phyloP scores from a whole-genome alignment of 345 rosid genomes.

The Mangifera indica region DNA sequence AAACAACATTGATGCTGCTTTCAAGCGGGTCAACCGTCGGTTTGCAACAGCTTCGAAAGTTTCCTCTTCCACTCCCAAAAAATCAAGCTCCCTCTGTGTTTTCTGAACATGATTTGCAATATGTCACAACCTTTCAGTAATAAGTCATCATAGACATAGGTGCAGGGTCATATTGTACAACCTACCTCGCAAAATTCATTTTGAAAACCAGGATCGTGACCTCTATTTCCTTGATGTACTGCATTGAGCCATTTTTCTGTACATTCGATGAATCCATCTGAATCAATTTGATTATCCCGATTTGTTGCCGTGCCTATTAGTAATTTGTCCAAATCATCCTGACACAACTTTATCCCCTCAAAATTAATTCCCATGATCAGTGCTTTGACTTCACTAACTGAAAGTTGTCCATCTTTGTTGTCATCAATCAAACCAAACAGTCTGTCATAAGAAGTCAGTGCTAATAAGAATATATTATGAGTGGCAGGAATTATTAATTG shows the following conservation, averaged over 20 bases:
- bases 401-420: constrained; percentile 43
- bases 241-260: constrained; percentile 51
- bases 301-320: too few species aligned
- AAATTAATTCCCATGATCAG: constrained; percentile 71
- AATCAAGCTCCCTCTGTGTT: constrained; percentile 68
- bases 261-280: constrained; percentile 54
- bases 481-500: not conserved
- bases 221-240: constrained; percentile 31
- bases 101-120: constrained; percentile 40
- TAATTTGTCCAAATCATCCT: constrained; percentile 54
- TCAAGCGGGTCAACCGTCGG: constrained; percentile 50
- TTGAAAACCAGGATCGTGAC: constrained; percentile 39
- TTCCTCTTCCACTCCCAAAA: constrained; percentile 59
- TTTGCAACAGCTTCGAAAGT: constrained; percentile 45
- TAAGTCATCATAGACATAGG: not conserved
- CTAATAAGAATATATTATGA: constrained; percentile 52
- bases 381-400: constrained; percentile 61
- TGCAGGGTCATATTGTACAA: constrained; percentile 3
- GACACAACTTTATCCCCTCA: constrained; percentile 67
- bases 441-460: too few species aligned
- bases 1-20: constrained; percentile 65
- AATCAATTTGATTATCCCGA: constrained; percentile 33
- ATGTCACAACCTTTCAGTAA: not conserved
- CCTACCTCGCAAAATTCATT: constrained; percentile 53
- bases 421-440: constrained; percentile 71